Conservation (phyloP, 768 basidiomycete species). For the Nevesoporus exiguus region DNA sequence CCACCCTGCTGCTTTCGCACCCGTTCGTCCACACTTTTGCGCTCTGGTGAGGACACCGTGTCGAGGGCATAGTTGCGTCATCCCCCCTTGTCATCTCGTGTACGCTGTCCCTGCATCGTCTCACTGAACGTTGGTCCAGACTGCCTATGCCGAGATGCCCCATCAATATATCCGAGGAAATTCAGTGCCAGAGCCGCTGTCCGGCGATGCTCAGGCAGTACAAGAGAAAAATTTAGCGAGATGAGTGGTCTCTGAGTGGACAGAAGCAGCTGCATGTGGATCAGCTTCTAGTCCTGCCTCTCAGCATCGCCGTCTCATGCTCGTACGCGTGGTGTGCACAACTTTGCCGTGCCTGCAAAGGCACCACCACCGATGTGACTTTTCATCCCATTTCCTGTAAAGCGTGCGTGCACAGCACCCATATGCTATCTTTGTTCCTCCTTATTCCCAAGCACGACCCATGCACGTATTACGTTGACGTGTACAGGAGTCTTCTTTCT, state of each 20-base stretch:
- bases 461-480: conserved; percentile 21
- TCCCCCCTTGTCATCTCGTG: conserved; percentile 6
- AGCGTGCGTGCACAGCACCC: conserved; percentile 20
- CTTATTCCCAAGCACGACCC: conserved; percentile 16
- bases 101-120: conserved; percentile 2
- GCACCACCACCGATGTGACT: conserved; percentile 12
- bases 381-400: conserved; percentile 9
- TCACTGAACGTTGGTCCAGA: not conserved
- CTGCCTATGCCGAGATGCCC: not conserved
- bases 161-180: conserved; percentile 24
- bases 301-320: conserved; percentile 22
- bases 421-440: conserved; percentile 23
- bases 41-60: not conserved
- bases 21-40: conserved; percentile 13
- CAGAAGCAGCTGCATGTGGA: conserved; percentile 25
- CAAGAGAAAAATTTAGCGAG: conserved; percentile 20
- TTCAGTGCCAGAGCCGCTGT: not conserved
- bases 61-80: conserved; percentile 6
- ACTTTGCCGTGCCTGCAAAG: conserved; percentile 13
- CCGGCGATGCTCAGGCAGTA: conserved; percentile 12
- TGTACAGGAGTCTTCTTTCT: conserved; percentile 14
- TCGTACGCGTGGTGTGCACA: conserved; percentile 6
- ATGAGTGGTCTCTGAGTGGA: conserved; percentile 29
- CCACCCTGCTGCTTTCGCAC: conserved; percentile 7
- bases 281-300: conserved; percentile 26